Percentiles rank a stretch among this genome's conserved stretches.
Evolutionary conservation across 2,329 filamentous ascomycete species (phyloP).

Genomic region (Arthrobotrys pseudoclavata): DNA sequence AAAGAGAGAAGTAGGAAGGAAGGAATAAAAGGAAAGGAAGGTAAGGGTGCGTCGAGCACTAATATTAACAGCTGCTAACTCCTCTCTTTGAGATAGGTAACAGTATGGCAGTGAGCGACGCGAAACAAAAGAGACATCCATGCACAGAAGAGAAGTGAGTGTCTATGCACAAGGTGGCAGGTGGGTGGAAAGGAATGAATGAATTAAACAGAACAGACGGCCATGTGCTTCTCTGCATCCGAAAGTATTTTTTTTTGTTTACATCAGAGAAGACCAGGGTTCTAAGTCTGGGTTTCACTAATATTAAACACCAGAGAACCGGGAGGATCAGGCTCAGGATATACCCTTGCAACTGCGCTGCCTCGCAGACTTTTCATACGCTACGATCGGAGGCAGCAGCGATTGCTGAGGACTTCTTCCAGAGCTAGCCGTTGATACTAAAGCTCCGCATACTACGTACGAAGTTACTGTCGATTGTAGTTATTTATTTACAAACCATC

Average conservation of each 20-base stretch:
- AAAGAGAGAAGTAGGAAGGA: conserved; percentile 39
- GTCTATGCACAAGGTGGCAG: conserved; percentile 43
- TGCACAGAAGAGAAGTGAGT: conserved; percentile 47
- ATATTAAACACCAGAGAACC: conserved; percentile 52
- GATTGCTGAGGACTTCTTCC: neutral
- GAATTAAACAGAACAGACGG: conserved; percentile 14
- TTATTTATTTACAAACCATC: conserved; percentile 12
- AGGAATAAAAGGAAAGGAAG: conserved; percentile 37
- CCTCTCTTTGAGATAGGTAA: conserved; percentile 21
- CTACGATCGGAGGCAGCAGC: conserved; percentile 44
- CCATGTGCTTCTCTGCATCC: conserved; percentile 33
- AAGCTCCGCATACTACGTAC: conserved; percentile 8
- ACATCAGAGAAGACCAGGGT: conserved; percentile 37
- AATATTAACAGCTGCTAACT: conserved; percentile 45
- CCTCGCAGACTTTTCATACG: conserved; percentile 37
- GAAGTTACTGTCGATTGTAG: neutral
- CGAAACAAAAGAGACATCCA: conserved; percentile 51
- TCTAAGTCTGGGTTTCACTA: conserved; percentile 54
- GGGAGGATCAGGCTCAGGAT: conserved; percentile 43
- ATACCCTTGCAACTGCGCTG: conserved; percentile 33
- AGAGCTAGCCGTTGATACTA: conserved; percentile 6
- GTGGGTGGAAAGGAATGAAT: conserved; percentile 49
- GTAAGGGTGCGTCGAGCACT: conserved; percentile 57
- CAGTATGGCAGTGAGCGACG: conserved; percentile 37
- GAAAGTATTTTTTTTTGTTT: conserved; percentile 54